Conservation (phyloP, 345 rosid species). For the Populus deltoides region DNA sequence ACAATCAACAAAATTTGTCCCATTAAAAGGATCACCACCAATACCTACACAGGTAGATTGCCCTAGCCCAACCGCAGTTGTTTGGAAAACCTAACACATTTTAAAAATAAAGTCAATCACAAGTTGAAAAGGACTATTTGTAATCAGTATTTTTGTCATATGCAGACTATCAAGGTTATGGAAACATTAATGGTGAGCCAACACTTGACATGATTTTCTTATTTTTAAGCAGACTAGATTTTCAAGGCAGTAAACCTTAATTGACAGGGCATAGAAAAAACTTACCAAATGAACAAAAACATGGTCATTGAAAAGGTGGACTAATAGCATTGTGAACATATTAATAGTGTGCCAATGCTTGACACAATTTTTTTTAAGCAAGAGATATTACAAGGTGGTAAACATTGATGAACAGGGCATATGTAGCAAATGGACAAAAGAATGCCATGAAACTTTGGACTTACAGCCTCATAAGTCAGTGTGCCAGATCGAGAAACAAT, state of each 20-base stretch:
- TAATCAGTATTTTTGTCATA: not conserved
- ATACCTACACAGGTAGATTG: conserved; percentile 93
- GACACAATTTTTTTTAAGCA: not conserved
- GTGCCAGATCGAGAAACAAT: conserved; percentile 98
- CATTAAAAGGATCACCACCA: conserved; percentile 97
- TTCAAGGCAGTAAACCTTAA: no score
- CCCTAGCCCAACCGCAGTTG: conserved; percentile 91
- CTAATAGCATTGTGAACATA: no score
- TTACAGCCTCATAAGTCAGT: conserved; percentile 96
- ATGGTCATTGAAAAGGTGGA: no score
- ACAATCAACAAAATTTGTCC: conserved; percentile 97
- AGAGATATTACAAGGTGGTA: not conserved
- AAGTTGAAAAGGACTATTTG: no score
- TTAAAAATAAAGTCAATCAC: not conserved
- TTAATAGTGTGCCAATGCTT: no score
- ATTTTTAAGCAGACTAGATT: not conserved
- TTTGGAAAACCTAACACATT: conserved; percentile 76
- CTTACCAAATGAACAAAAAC: not conserved
- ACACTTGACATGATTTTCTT: not conserved
- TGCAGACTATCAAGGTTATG: not conserved
- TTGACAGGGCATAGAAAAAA: no score
- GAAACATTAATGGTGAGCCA: not conserved
- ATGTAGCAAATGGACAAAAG: not conserved
- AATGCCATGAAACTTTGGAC: conserved; percentile 15
- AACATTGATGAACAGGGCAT: not conserved